phyloP scores from a whole-genome alignment of 768 basidiomycete genomes.

The Naganishia antarctica region DNA sequence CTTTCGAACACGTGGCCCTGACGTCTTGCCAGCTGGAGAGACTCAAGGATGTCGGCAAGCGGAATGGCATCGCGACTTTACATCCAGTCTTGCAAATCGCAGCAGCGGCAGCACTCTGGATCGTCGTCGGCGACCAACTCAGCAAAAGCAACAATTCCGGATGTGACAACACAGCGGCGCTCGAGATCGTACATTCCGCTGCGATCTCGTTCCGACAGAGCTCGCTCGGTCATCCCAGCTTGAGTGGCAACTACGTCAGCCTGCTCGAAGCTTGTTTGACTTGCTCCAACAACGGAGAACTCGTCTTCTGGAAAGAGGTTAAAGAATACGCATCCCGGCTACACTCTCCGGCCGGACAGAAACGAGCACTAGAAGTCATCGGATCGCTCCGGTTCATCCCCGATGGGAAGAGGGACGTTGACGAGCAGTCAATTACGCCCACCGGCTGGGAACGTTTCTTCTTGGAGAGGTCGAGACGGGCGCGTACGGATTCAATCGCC shows the following conservation, averaged over 20 bases:
- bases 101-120: background rate
- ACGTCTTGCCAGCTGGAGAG: background rate
- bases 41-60: background rate
- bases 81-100: background rate
- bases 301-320: background rate
- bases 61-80: background rate
- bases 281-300: background rate
- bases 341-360: background rate
- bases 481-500: background rate
- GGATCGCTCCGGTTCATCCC: background rate
- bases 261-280: background rate
- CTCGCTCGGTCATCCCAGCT: background rate
- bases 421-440: background rate
- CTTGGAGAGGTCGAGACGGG: background rate
- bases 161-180: background rate
- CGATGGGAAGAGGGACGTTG: background rate
- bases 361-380: background rate
- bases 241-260: background rate
- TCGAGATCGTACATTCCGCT: background rate
- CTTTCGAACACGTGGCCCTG: background rate
- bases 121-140: background rate
- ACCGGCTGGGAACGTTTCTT: slow-evolving; percentile 1
- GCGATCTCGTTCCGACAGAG: background rate
- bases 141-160: no score
- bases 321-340: background rate